These are phyloP conservation scores for Eimeria acervulina DNA, from an alignment of 169 alveolate species.

Conservation along the genomic window DNA sequence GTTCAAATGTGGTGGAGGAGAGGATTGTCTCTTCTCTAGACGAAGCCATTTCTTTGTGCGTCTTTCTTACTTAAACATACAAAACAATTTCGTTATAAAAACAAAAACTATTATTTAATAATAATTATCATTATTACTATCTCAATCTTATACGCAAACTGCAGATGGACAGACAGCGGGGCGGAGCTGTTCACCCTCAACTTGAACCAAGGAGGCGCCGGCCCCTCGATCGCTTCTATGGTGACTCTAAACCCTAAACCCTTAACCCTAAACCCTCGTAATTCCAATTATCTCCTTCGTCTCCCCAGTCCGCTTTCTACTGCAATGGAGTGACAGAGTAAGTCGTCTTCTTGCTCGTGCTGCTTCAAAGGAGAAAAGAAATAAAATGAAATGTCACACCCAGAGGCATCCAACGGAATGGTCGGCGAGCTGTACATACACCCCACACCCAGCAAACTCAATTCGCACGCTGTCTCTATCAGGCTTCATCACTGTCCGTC, in stretches of 20 bases:
- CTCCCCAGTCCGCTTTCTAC: constrained; percentile 23
- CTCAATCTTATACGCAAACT: no score
- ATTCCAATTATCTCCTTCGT: background rate
- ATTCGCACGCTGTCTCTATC: no score
- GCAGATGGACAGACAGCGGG: constrained; percentile 39
- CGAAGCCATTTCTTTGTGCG: constrained; percentile 18
- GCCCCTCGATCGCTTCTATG: constrained; percentile 44
- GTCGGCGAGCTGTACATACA: background rate
- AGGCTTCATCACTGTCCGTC: constrained; percentile 17
- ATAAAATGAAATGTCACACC: background rate
- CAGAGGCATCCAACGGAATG: background rate
- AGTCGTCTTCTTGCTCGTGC: background rate
- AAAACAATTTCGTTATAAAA: background rate
- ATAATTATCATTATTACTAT: no score
- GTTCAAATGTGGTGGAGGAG: constrained; percentile 23
- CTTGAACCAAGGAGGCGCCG: constrained; percentile 26
- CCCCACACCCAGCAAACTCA: background rate
- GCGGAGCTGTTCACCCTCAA: constrained; percentile 45
- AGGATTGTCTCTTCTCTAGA: constrained; percentile 25
- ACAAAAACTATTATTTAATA: no score
- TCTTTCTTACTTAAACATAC: background rate
- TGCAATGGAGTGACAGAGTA: constrained; percentile 56
- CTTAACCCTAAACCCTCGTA: background rate
- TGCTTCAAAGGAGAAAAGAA: background rate
- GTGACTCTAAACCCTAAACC: constrained; percentile 31